A percentile compares a stretch with the other conserved stretches of the same genome.
phyloP scores from a whole-genome alignment of 2,329 filamentous ascomycete genomes.

The Cytospora paraplurivora region DNA sequence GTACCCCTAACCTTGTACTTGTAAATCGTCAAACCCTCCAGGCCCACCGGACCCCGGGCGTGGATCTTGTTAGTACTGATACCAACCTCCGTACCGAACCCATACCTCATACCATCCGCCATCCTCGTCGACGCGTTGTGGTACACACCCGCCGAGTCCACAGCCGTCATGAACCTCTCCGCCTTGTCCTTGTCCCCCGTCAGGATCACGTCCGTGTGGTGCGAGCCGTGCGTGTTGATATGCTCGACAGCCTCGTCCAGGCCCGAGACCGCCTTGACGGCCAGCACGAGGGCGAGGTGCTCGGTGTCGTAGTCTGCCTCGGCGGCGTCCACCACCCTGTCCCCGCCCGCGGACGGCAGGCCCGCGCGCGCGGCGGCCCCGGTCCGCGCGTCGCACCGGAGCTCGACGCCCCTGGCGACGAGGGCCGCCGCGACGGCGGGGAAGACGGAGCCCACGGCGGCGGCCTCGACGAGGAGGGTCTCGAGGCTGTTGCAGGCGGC shows the following conservation, averaged over 20 bases:
- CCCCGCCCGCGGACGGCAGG: constrained; percentile 44
- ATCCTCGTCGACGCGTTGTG: constrained; percentile 96
- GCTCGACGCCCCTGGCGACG: constrained; percentile 72
- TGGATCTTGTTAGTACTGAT: constrained; percentile 99
- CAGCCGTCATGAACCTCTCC: constrained; percentile 77
- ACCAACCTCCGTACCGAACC: constrained; percentile 96
- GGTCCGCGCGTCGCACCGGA: constrained; percentile 75
- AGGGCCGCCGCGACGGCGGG: constrained; percentile 75
- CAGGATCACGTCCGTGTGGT: constrained; percentile 91
- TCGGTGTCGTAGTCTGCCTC: constrained; percentile 83
- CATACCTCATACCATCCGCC: constrained; percentile 94
- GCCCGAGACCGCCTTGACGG: constrained; percentile 74
- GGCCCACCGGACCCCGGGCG: constrained; percentile 84
- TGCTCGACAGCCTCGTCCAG: constrained; percentile 76
- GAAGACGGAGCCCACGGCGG: constrained; percentile 67
- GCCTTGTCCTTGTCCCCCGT: constrained; percentile 70
- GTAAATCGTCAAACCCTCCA: constrained; percentile 95
- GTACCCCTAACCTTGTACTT: constrained; percentile 88
- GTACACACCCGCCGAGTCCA: constrained; percentile 91
- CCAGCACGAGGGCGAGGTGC: constrained; percentile 81
- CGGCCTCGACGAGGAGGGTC: constrained; percentile 81
- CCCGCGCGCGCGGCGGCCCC: constrained; percentile 61
- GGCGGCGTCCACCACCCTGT: constrained; percentile 63
- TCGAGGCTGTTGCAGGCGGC: constrained; percentile 96
- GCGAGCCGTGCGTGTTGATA: constrained; percentile 89